phyloP scores from a whole-genome alignment of 345 rosid species.

The Nephelium lappaceum region DNA sequence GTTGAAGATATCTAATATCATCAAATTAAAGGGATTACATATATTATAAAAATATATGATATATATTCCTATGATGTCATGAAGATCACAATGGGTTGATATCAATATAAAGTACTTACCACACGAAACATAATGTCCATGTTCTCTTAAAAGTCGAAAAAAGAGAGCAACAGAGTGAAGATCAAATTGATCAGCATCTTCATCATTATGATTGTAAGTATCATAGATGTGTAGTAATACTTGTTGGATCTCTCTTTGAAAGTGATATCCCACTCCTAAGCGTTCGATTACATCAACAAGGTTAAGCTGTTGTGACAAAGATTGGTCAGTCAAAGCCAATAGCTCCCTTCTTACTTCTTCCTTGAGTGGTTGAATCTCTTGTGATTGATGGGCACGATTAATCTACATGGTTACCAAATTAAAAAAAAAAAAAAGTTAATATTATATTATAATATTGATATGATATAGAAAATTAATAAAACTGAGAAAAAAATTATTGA shows the following conservation, averaged over 20 bases:
- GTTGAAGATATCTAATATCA: background rate
- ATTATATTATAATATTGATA: too few species aligned
- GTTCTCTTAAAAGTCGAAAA: slow-evolving; percentile 7
- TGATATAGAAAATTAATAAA: too few species aligned
- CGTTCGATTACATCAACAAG: background rate
- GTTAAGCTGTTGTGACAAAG: background rate
- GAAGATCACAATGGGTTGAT: too few species aligned
- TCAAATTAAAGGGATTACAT: background rate
- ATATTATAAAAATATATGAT: background rate
- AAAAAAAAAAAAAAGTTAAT: background rate
- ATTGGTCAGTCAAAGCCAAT: background rate
- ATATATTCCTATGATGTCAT: too few species aligned
- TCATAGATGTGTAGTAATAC: background rate
- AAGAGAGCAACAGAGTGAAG: background rate
- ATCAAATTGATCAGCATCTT: background rate
- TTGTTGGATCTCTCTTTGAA: background rate
- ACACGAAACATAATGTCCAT: background rate
- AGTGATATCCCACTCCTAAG: background rate
- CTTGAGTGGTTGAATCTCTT: too few species aligned
- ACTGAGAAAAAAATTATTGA: too few species aligned
- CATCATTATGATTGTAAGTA: background rate
- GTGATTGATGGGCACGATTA: background rate
- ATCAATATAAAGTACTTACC: background rate
- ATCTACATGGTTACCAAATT: background rate
- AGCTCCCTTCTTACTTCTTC: background rate